Evolutionary conservation across 805 yeast species (phyloP).

Genomic region (Pichia pseudocactophila): DNA sequence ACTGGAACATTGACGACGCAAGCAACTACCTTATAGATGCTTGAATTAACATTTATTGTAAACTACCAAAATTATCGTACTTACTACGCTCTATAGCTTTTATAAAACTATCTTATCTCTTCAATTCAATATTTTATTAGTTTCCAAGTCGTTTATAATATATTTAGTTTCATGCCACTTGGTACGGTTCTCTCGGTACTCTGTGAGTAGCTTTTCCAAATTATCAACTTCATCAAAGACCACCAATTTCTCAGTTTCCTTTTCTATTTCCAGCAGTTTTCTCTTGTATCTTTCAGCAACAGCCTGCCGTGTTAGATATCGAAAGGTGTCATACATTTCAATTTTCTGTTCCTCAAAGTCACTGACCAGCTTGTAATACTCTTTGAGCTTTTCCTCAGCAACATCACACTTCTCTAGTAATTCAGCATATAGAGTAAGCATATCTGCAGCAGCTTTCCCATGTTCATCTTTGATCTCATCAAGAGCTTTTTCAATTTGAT

Average conservation of each 20-base stretch:
- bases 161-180: constrained; percentile 38
- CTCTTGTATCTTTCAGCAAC: constrained; percentile 27
- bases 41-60: constrained; percentile 19
- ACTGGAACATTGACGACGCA: constrained; percentile 80
- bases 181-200: constrained; percentile 34
- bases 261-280: constrained; percentile 24
- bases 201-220: constrained; percentile 30
- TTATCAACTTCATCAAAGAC: constrained; percentile 20
- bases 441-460: constrained; percentile 27
- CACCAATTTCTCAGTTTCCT: constrained; percentile 4
- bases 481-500: constrained; percentile 9
- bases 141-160: constrained; percentile 38
- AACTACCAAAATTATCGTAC: too few relatives aligned
- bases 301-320: constrained; percentile 28
- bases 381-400: constrained; percentile 18
- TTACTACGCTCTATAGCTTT: neutral
- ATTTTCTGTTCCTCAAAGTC: constrained; percentile 19
- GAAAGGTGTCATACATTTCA: constrained; percentile 24
- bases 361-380: constrained; percentile 17
- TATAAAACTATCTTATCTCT: neutral
- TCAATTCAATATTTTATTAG: constrained; percentile 29
- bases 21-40: constrained; percentile 78
- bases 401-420: constrained; percentile 14
- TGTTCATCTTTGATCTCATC: constrained; percentile 32
- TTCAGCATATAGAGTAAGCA: constrained; percentile 21